Evolutionary conservation across 2,329 filamentous ascomycete species (phyloP), one percentile per base, ranked within the genome.

Genomic region (Exophiala alcalophila): DNA sequence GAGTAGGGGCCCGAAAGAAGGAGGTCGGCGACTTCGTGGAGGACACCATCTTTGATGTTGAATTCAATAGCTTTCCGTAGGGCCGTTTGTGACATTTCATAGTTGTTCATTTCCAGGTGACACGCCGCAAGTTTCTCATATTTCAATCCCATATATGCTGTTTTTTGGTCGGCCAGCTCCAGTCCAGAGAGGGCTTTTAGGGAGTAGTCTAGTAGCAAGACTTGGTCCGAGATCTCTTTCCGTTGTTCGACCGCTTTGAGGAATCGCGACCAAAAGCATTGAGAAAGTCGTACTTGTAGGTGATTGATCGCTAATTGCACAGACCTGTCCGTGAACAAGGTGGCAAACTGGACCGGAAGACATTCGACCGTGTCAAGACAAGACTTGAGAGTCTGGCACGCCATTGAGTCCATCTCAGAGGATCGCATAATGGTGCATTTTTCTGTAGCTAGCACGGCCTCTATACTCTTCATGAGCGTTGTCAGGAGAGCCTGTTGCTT

Each of bases 251-350:
- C 67, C 32, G 65, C 62, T 41, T 68, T 65, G 15, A 69, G 55
- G 41, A 71, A 72, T 7, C 67, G 63, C 31, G 65, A 65, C 70
- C 70, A 73, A 47, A 66, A 70, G 4, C 68, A 49, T 44, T 72
- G 71, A 0, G 70, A 72, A 28, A 73, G 32, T 9, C 49, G 41
- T n/a, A 58, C 30, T 20, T 29, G 39, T n/a, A 52, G 24, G 18
- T 52, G 44, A 19, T 25, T 25, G n/a, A 42, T 8, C 11, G 28
- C 29, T 10, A 30, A 19, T 23, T 12, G 20, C 10, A 30, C 7
- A 2, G 30, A 21, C 15, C 15, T 31, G 12, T 24, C 25, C 2
- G 32, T 20, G 8, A 19, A 16, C 7, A 23, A 12, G 12, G 8
- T 8, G 16, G 24, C 18, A 24, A 21, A 15, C 10, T 40, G 19